Base-by-base conservation (phyloP, 257 asterid genomes). In the Verbascum thapsus region DNA sequence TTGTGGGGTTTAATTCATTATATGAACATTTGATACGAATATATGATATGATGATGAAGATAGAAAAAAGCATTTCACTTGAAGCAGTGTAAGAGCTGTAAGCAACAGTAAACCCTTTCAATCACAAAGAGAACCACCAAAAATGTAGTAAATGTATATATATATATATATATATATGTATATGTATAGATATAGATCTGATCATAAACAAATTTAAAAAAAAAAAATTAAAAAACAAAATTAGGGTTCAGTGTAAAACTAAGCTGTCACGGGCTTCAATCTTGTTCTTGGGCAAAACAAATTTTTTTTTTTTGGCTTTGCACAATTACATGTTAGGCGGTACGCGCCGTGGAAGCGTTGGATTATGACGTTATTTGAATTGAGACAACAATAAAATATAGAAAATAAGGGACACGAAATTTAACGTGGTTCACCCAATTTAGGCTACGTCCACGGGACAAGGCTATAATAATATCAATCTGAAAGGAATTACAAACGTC, bases 11-110 rank as follows among this genome's bases (percentile, higher is more conserved):
- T 17, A 12, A 61, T 42, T 11, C n/a, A n/a, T n/a, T n/a, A n/a
- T n/a, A n/a, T 57, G 53, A n/a, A n/a, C n/a, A n/a, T n/a, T n/a
- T n/a, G n/a, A 44, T 52, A 58, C 58, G 80, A 74, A 26, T 26
- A 26, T 26, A 26, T 26, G 32, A 10, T 72, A 23, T 61, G n/a
- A 57, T 66, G 61, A 70, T 64, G 50, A 44, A 67, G 2, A 35
- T 16, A 10, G 54, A 12, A 53, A 17, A 37, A 20, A n/a, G 23
- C 26, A 6, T 37, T n/a, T 53, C 64, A 58, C 47, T 50, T 72
- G 58, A 61, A 41, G 3, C 45, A 41, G 54, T 17, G 15, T 1
- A 13, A 34, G 17, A 23, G 26, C 40, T n/a, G 48, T 26, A 41
- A 26, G 63, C 51, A 45, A 60, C 70, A 68, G 69, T 6, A 38